These are phyloP conservation scores for Coniella vitis DNA, from an alignment of 2,329 filamentous ascomycete genomes.

Conservation along the genomic window DNA sequence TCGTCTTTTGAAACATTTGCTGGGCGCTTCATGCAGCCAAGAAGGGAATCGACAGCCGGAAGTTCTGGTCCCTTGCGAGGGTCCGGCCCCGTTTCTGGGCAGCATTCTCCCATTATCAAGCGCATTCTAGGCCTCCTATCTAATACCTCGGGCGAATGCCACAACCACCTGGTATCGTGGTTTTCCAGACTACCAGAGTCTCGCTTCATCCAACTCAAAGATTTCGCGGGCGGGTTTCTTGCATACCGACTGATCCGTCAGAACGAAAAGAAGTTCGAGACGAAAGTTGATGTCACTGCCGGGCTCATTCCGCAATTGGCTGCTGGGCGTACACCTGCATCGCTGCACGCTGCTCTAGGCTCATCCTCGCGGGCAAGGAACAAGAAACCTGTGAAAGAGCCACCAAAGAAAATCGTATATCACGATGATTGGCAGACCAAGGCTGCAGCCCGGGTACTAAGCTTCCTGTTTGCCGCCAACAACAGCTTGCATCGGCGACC, in stretches of 20 bases:
- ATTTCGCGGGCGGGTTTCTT: conserved; percentile 70
- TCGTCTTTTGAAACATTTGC: conserved; percentile 32
- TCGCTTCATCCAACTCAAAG: conserved; percentile 67
- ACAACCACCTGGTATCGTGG: conserved; percentile 72
- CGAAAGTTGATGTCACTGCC: conserved; percentile 53
- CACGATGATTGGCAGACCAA: conserved; percentile 85
- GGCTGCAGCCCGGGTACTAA: conserved; percentile 72
- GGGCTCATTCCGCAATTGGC: conserved; percentile 69
- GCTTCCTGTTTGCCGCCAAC: conserved; percentile 77
- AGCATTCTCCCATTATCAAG: conserved; percentile 80
- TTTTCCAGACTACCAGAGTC: conserved; percentile 62
- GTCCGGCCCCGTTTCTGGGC: conserved; percentile 45
- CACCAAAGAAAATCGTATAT: conserved; percentile 55
- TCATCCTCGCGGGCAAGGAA: conserved; percentile 35
- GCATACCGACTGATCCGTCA: conserved; percentile 72
- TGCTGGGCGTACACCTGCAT: conserved; percentile 58
- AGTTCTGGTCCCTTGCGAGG: conserved; percentile 21
- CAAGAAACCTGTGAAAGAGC: conserved; percentile 46
- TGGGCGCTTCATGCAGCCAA: conserved; percentile 32
- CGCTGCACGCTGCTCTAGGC: conserved; percentile 71
- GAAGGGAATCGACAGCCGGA: conserved; percentile 13
- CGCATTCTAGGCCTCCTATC: conserved; percentile 74
- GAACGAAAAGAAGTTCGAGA: conserved; percentile 57
- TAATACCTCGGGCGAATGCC: conserved; percentile 67
- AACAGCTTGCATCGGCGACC: conserved; percentile 33